Conservation (phyloP, 768 basidiomycete species). For the Hygrocybe punicea region DNA sequence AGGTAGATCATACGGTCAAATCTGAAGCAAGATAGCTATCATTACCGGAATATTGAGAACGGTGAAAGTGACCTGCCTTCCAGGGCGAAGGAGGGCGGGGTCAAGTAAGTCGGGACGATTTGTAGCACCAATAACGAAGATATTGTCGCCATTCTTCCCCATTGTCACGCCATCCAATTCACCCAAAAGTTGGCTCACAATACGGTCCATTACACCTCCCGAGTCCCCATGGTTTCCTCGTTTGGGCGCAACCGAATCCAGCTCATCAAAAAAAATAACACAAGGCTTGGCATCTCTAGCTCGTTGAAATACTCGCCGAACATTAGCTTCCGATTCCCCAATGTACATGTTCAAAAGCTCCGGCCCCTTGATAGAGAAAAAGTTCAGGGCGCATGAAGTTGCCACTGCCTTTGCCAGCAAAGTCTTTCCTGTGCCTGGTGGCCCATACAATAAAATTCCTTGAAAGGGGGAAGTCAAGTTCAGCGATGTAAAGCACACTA, state of each 20-base stretch:
- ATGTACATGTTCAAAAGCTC: constrained; percentile 98
- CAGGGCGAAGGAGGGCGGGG: constrained; percentile 83
- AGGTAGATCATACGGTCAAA: constrained; percentile 98
- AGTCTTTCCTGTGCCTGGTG: constrained; percentile 95
- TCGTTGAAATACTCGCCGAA: constrained; percentile 85
- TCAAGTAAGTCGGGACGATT: constrained; percentile 92
- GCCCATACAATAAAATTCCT: constrained; percentile 92
- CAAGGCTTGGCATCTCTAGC: constrained; percentile 91
- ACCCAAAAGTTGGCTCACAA: constrained; percentile 90
- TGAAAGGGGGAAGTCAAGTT: neutral
- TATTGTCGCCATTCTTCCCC: constrained; percentile 58
- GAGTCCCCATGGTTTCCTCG: constrained; percentile 94
- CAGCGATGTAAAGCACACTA: neutral
- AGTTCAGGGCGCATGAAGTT: constrained; percentile 91
- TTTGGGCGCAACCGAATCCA: constrained; percentile 93
- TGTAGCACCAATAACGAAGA: constrained; percentile 95
- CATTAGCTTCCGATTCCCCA: constrained; percentile 97
- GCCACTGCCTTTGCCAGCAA: constrained; percentile 94
- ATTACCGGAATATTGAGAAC: neutral
- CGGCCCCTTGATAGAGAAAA: constrained; percentile 96
- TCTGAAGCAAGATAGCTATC: constrained; percentile 37
- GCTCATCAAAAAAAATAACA: constrained; percentile 95
- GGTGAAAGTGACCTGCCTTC: constrained; percentile 50
- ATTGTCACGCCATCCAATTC: constrained; percentile 88
- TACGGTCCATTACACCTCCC: constrained; percentile 96